These are phyloP conservation scores for Sonneratia alba DNA, from an alignment of 345 rosid genomes.

Conservation along the genomic window DNA sequence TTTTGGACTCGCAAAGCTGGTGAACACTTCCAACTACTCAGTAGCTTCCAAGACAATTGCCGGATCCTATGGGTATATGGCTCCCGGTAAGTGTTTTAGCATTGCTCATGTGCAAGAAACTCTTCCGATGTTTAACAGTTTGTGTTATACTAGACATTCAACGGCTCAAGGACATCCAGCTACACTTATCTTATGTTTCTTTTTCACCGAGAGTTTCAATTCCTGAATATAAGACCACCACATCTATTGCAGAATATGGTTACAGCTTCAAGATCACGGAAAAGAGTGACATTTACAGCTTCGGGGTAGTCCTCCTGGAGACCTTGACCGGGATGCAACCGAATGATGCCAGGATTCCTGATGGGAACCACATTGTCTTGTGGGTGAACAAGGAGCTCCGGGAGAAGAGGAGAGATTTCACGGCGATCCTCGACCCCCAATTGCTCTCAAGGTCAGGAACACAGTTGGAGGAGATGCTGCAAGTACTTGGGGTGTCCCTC, in stretches of 20 bases:
- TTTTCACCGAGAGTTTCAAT: neutral
- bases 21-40: conserved; percentile 37
- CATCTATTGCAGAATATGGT: conserved; percentile 44
- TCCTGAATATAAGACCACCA: neutral
- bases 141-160: too few relatives aligned
- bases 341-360: conserved; percentile 36
- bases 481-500: conserved; percentile 57
- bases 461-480: conserved; percentile 61
- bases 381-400: conserved; percentile 51
- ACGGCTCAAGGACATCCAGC: too few relatives aligned
- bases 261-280: conserved; percentile 61
- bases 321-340: conserved; percentile 55
- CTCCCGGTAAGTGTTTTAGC: conserved; percentile 45
- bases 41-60: conserved; percentile 42
- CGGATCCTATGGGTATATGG: conserved; percentile 75
- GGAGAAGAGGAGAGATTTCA: conserved; percentile 35
- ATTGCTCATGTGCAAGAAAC: neutral
- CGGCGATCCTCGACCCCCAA: conserved; percentile 43
- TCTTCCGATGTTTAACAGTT: too few relatives aligned
- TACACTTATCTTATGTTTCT: neutral
- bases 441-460: conserved; percentile 38
- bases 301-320: conserved; percentile 58
- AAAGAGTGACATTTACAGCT: conserved; percentile 70
- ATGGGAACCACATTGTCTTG: conserved; percentile 42
- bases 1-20: conserved; percentile 60